Evolutionary conservation across 441 rosid species (phyloP), one percentile per base, ranked within the genome.

Genomic region (Erodium texanum): DNA sequence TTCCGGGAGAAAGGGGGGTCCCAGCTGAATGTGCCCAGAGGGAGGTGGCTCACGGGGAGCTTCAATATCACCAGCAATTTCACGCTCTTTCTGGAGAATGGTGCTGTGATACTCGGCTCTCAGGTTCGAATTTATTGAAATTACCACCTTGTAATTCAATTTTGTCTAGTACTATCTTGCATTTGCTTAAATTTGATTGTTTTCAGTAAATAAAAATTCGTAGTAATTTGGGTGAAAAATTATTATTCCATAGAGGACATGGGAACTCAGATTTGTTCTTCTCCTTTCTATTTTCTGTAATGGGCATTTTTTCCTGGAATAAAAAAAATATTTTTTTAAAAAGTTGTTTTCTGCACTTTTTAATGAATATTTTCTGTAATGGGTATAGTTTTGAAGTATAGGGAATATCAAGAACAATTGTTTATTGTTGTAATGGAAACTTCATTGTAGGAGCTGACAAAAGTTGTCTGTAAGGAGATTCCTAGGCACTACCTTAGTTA

Each of bases 51-150:
- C 20, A 85, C 99, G 0, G 99, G 97, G 27, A 88, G 89, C 80
- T 91, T 93, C 74, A 89, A 93, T 71, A 85, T 88, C 71, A 91
- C 97, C 70, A 88, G 93, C 71, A 85, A 89, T 74, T 86, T 93
- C 84, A 91, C 93, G 52, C 81, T 93, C 71, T 93, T 86, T 29
- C 92, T 93, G 22, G 82, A 89, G 48, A 77, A 72, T 11, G 96
- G 89, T 9, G 95, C 99, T 41, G 76, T 88, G 18, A 83, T 93
- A 70, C 72, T 91, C 74, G 97, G 89, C 72, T 91, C 97, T 70
- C 84, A 83, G 96, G 99, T 88, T 67, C 3, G 24, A 50, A 12
- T 54, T 19, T 12, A 20, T 54, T 54, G 61, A 54, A 54, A 15
- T 50, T 56, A 7, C 24, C 14, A 50, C 32, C 32, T 50, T 66